These are phyloP conservation scores for Didymella sp. DNA, from an alignment of 2,329 filamentous ascomycete genomes.

Conservation along the genomic window DNA sequence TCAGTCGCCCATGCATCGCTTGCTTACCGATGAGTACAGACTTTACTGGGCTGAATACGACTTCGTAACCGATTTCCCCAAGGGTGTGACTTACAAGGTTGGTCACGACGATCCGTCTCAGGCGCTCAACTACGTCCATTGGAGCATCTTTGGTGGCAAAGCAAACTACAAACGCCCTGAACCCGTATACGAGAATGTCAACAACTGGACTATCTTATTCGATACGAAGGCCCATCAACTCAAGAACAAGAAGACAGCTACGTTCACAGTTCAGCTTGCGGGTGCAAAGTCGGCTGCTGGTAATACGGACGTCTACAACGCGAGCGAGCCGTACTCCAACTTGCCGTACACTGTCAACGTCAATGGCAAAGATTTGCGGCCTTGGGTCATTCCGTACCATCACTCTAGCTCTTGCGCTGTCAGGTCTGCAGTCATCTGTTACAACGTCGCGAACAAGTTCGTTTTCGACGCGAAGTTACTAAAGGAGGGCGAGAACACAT, in stretches of 20 bases:
- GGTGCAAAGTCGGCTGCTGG: slow-evolving; percentile 67
- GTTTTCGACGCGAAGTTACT: slow-evolving; percentile 60
- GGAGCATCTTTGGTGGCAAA: slow-evolving; percentile 67
- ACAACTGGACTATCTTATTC: slow-evolving; percentile 28
- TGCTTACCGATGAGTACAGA: slow-evolving; percentile 63
- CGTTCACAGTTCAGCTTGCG: slow-evolving; percentile 68
- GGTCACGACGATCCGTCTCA: slow-evolving; percentile 58
- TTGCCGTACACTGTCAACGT: slow-evolving; percentile 60
- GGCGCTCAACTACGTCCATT: slow-evolving; percentile 70
- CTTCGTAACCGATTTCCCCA: slow-evolving; percentile 64
- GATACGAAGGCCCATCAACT: slow-evolving; percentile 46
- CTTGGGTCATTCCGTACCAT: slow-evolving; percentile 66
- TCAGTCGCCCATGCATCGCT: slow-evolving; percentile 57
- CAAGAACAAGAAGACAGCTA: slow-evolving; percentile 54
- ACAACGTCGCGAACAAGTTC: slow-evolving; percentile 67
- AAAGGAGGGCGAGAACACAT: slow-evolving; percentile 60
- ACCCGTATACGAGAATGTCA: slow-evolving; percentile 51
- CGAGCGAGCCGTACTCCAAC: slow-evolving; percentile 61
- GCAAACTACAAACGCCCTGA: slow-evolving; percentile 57
- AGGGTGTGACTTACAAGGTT: slow-evolving; percentile 65
- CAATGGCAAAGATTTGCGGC: slow-evolving; percentile 55
- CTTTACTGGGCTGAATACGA: slow-evolving; percentile 68
- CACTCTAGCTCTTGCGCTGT: slow-evolving; percentile 67
- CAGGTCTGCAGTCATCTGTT: slow-evolving; percentile 66
- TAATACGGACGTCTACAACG: slow-evolving; percentile 66